Evolutionary conservation across 2,329 filamentous ascomycete species (phyloP).

Genomic region (Aureobasidium namibiae): DNA sequence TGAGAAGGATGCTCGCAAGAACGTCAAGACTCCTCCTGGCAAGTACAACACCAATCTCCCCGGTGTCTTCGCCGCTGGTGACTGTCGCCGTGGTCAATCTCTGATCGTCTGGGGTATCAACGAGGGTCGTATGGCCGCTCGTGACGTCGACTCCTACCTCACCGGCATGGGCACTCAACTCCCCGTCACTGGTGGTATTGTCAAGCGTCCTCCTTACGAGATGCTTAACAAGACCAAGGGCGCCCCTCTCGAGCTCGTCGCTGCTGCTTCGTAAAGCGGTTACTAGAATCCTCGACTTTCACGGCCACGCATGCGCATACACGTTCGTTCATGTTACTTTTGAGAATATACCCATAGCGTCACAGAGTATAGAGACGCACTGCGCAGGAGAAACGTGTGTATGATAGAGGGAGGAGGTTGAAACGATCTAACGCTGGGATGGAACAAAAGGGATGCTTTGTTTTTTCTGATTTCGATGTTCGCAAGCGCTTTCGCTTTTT

Average conservation of each 20-base stretch:
- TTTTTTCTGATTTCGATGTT: background rate
- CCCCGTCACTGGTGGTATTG: slow-evolving; percentile 85
- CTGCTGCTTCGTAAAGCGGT: slow-evolving; percentile 25
- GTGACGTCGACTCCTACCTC: slow-evolving; percentile 84
- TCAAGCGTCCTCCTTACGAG: slow-evolving; percentile 73
- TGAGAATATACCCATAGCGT: slow-evolving; percentile 9
- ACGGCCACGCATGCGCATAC: background rate
- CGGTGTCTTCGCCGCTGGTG: slow-evolving; percentile 87
- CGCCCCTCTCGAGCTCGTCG: slow-evolving; percentile 29
- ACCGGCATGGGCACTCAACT: slow-evolving; percentile 66
- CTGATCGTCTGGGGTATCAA: slow-evolving; percentile 99
- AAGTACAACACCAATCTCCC: slow-evolving; percentile 82
- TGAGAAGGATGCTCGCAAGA: slow-evolving; percentile 87
- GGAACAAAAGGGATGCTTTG: background rate
- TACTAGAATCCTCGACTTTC: background rate
- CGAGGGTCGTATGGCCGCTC: slow-evolving; percentile 85
- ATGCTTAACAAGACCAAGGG: slow-evolving; percentile 43
- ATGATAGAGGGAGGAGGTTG: background rate
- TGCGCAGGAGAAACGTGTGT: background rate
- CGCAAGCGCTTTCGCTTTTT: background rate
- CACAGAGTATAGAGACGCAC: background rate
- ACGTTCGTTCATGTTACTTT: slow-evolving; percentile 9
- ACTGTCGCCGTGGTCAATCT: slow-evolving; percentile 89
- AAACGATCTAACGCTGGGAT: slow-evolving; percentile 8
- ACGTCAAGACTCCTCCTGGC: slow-evolving; percentile 85